Conservation (phyloP, 805 yeast genomes). For the Sungouiella thailandica region DNA sequence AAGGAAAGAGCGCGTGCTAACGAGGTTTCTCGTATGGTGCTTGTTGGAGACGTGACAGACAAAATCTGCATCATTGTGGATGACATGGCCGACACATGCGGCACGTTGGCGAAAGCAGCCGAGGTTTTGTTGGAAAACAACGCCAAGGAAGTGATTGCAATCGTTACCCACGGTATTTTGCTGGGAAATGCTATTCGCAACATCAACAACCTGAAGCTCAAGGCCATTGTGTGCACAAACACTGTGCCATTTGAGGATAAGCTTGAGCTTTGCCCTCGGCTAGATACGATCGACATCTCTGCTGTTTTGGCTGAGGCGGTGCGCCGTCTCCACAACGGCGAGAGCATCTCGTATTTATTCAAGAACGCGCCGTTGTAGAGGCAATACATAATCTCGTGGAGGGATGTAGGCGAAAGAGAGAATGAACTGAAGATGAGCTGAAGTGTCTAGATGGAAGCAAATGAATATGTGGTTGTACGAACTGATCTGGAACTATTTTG, state of each 20-base stretch:
- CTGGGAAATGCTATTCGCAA: constrained; percentile 71
- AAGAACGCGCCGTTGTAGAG: constrained; percentile 51
- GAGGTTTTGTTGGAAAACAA: constrained; percentile 64
- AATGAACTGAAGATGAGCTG: no score
- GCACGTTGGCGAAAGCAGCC: constrained; percentile 79
- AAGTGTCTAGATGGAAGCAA: no score
- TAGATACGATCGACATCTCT: constrained; percentile 66
- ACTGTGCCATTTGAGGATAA: constrained; percentile 75
- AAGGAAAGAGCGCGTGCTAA: constrained; percentile 81
- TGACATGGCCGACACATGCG: constrained; percentile 91
- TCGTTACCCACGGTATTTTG: constrained; percentile 78
- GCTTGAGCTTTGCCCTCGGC: constrained; percentile 50
- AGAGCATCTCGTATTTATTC: constrained; percentile 75
- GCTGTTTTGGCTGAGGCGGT: constrained; percentile 77
- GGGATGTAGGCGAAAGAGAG: no score
- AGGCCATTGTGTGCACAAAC: constrained; percentile 72
- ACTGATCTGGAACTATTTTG: no score
- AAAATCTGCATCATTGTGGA: constrained; percentile 76
- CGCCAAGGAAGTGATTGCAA: constrained; percentile 72
- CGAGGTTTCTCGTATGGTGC: constrained; percentile 78
- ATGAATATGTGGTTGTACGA: no score
- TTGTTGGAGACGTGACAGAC: constrained; percentile 78
- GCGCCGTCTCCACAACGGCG: constrained; percentile 83
- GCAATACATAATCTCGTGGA: no score
- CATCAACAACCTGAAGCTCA: constrained; percentile 62